Base-by-base conservation (phyloP, 257 asterid species). In the Mentha longifolia region DNA sequence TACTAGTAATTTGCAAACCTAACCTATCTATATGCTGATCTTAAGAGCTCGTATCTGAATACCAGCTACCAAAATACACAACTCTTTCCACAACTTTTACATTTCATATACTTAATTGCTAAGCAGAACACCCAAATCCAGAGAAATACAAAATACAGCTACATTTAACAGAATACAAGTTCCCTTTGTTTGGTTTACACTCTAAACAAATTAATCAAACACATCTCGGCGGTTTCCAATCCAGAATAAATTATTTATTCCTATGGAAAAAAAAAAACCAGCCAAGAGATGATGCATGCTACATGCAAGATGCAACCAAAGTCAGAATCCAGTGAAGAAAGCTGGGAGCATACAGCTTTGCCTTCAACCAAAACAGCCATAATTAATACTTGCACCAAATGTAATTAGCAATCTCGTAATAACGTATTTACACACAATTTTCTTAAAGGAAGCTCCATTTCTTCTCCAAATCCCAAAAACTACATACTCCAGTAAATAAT, bases 41-140 rank as follows among this genome's bases (percentile, higher is more conserved):
- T 64, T 17, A 10, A 45, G 41, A 68, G 59, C 46, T 42, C 19
- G 14, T 65, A 30, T 62, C 60, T 15, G 13, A 55, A 20, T 64
- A 14, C 68, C 69, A 55, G 61, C 71, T 58, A 33, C 61, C 60
- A 45, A 67, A 22, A 67, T 46, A 46, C n/a, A 11, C 35, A 61
- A 39, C 67, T 9, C 51, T 20, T 58, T 35, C 37, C 19, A 49
- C 12, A 12, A 22, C n/a, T 45, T 65, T 33, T 45, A 16, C 31
- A 56, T 33, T 45, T 16, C 20, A 45, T 13, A 37, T n/a, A n/a
- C n/a, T n/a, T 45, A 22, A 65, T 41, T 54, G n/a, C n/a, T 49
- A 49, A 28, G 28, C 7, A 15, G 15, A 70, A 20, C 52, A 47
- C 57, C 41, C 11, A 15, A 16, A 63, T 39, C 56, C 68, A 19